These are phyloP conservation scores for Apiospora saccharicola DNA, from an alignment of 2,329 filamentous ascomycete species.

Conservation along the genomic window DNA sequence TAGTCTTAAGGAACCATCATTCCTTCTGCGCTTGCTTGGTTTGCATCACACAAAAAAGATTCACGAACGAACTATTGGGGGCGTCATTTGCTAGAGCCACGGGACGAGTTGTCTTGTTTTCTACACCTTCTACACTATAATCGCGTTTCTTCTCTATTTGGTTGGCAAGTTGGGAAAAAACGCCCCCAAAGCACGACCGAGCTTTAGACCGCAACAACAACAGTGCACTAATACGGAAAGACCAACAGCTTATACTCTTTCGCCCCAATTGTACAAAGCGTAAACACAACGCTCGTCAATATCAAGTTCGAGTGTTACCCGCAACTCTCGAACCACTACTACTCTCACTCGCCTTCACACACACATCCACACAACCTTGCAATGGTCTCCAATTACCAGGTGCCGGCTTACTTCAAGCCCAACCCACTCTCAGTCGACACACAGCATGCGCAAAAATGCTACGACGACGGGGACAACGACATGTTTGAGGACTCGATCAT, in stretches of 20 bases:
- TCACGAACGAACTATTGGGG: constrained; percentile 15
- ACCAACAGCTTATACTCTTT: constrained; percentile 23
- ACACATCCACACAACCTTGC: constrained; percentile 34
- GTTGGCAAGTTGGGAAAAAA: background rate
- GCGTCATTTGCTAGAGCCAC: constrained; percentile 14
- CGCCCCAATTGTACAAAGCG: background rate
- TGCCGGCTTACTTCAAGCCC: constrained; percentile 60
- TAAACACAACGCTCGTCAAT: constrained; percentile 10
- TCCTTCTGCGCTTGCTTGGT: constrained; percentile 18
- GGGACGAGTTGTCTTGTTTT: constrained; percentile 20
- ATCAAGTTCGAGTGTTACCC: constrained; percentile 26
- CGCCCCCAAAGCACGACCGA: constrained; percentile 17
- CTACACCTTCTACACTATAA: constrained; percentile 8
- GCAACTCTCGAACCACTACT: constrained; percentile 28
- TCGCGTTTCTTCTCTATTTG: constrained; percentile 12
- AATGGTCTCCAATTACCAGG: constrained; percentile 61
- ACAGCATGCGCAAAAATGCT: constrained; percentile 61
- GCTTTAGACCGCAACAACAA: constrained; percentile 5
- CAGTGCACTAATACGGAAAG: constrained; percentile 19
- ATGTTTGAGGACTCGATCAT: constrained; percentile 68
- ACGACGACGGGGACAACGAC: constrained; percentile 67
- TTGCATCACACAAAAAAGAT: background rate
- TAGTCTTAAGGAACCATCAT: constrained; percentile 21
- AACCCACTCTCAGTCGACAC: constrained; percentile 62
- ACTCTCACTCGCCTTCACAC: constrained; percentile 26